These are phyloP conservation scores for Heterobasidion parviporum DNA, from an alignment of 1,284 basidiomycete species.

Conservation along the genomic window DNA sequence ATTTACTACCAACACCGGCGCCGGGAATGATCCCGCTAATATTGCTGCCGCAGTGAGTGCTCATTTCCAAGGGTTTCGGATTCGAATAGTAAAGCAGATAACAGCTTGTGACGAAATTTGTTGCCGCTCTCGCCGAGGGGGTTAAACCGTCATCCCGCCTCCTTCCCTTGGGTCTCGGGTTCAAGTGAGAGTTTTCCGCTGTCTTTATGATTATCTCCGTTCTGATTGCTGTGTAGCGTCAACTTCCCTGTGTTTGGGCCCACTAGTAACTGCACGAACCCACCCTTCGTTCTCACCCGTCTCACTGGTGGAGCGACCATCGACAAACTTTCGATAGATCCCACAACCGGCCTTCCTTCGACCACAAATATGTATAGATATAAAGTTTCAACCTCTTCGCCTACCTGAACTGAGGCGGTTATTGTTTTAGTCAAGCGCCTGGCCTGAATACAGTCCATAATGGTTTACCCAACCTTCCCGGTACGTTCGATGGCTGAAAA, in stretches of 20 bases:
- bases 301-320: not conserved
- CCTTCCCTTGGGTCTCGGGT: not conserved
- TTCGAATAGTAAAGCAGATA: not conserved
- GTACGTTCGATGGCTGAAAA: not conserved
- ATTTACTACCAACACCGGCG: not conserved
- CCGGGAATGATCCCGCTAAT: not conserved
- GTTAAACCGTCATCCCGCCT: not conserved
- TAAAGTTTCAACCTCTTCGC: too few relatives aligned
- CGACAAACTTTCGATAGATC: not conserved
- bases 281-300: not conserved
- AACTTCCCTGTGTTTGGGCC: not conserved
- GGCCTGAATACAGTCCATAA: not conserved
- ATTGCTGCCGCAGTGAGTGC: not conserved
- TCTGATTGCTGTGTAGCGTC: not conserved
- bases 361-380: not conserved
- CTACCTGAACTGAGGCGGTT: too few relatives aligned
- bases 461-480: not conserved
- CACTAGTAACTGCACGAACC: not conserved
- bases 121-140: not conserved
- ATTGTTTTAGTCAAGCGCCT: not conserved
- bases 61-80: not conserved
- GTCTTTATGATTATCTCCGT: not conserved
- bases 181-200: not conserved
- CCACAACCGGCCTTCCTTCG: not conserved
- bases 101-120: not conserved